Conservation (phyloP, 768 basidiomycete genomes). For the Amyloporia xantha region DNA sequence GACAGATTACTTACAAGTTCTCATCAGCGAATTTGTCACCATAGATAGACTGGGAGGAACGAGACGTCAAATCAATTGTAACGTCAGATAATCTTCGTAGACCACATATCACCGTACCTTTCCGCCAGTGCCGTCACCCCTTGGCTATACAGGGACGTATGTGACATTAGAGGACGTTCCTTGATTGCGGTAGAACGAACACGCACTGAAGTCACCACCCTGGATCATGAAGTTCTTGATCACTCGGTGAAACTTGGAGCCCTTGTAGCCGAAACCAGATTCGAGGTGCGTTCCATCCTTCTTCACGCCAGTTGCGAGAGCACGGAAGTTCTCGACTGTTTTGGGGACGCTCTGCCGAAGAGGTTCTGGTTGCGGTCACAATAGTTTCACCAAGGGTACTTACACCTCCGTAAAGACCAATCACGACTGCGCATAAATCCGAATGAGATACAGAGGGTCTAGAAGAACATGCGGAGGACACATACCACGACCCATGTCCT, state of each 20-base stretch:
- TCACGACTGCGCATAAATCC: slow-evolving; percentile 49
- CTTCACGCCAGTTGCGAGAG: slow-evolving; percentile 76
- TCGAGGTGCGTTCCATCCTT: slow-evolving; percentile 63
- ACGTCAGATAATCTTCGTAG: slow-evolving; percentile 10
- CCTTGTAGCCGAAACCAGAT: slow-evolving; percentile 88
- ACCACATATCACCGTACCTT: no score
- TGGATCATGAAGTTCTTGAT: slow-evolving; percentile 98
- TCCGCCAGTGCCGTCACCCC: slow-evolving; percentile 87
- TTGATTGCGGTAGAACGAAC: slow-evolving; percentile 1
- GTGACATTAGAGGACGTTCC: background rate
- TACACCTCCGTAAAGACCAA: slow-evolving; percentile 90
- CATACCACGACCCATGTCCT: slow-evolving; percentile 75
- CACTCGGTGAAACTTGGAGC: slow-evolving; percentile 93
- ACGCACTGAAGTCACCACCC: slow-evolving; percentile 95
- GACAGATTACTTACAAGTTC: slow-evolving; percentile 65
- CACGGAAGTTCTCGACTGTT: slow-evolving; percentile 97
- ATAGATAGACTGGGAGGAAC: slow-evolving; percentile 71
- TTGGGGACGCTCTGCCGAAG: slow-evolving; percentile 78
- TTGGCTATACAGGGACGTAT: slow-evolving; percentile 38
- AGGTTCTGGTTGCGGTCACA: background rate
- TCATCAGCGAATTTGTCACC: slow-evolving; percentile 90
- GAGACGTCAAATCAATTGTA: background rate
- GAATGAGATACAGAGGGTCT: slow-evolving; percentile 2
- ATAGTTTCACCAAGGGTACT: slow-evolving; percentile 2
- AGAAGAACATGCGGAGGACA: slow-evolving; percentile 8